Conservation (phyloP, 768 basidiomycete genomes). For the Pholiota conissans region DNA sequence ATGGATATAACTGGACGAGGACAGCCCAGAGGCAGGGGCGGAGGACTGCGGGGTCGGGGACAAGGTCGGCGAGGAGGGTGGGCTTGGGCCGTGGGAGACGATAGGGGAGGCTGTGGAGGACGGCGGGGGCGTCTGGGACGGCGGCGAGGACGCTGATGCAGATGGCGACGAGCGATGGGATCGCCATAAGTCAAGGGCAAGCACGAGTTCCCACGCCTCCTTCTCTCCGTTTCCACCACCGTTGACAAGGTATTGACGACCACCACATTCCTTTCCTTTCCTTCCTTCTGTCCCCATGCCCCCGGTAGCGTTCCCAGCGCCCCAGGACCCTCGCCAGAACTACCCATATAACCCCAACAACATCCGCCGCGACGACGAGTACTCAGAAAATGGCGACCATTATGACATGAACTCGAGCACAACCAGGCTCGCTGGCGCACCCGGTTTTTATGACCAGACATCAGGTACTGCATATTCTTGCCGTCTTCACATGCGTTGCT, state of each 20-base stretch:
- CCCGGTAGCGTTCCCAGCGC: conserved; percentile 21
- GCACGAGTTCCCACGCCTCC: conserved; percentile 17
- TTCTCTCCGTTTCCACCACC: conserved; percentile 19
- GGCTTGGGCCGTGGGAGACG: conserved; percentile 35
- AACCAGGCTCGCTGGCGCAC: conserved; percentile 51
- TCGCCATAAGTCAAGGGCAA: conserved; percentile 22
- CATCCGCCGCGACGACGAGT: conserved; percentile 41
- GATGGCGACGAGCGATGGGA: conserved; percentile 53
- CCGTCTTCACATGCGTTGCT: conserved; percentile 5
- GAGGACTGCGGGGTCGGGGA: conserved; percentile 23
- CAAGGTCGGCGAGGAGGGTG: conserved; percentile 37
- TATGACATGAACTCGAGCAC: conserved; percentile 56
- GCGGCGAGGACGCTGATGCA: conserved; percentile 46
- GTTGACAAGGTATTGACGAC: conserved; percentile 22
- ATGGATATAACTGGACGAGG: conserved; percentile 58
- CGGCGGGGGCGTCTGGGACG: conserved; percentile 43
- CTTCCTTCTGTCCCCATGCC: conserved; percentile 18
- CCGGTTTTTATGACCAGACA: conserved; percentile 39
- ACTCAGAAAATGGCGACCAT: conserved; percentile 54
- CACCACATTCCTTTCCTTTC: conserved; percentile 19
- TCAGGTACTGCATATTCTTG: conserved; percentile 21
- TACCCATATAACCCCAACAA: conserved; percentile 24
- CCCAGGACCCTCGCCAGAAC: conserved; percentile 19
- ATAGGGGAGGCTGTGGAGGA: conserved; percentile 35
- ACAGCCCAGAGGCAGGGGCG: conserved; percentile 66